Evolutionary conservation across 176 grass and related monocot genomes (phyloP).

Genomic region (Cenchrus fungigraminus): DNA sequence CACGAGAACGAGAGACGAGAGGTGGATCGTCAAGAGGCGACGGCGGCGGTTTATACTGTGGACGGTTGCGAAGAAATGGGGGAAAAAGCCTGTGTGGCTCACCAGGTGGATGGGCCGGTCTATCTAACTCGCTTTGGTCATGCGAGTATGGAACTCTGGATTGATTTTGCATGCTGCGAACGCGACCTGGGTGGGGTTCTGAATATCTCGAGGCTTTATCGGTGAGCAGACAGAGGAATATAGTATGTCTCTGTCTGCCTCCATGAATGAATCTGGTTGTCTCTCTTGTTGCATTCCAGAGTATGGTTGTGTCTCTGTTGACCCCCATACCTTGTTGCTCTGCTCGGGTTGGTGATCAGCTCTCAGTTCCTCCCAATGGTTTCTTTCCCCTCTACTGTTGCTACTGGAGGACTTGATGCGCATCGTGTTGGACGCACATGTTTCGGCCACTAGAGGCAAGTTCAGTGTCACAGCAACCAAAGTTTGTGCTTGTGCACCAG

Average conservation of each 20-base stretch:
- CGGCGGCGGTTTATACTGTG: constrained; percentile 41
- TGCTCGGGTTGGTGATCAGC: constrained; percentile 35
- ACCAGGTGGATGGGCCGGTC: constrained; percentile 49
- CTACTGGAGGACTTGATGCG: neutral
- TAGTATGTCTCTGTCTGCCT: neutral
- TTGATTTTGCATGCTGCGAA: neutral
- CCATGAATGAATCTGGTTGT: neutral
- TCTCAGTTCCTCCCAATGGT: neutral
- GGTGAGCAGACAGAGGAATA: constrained; percentile 46
- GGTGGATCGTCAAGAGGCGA: neutral
- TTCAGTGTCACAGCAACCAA: neutral
- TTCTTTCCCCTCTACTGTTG: neutral
- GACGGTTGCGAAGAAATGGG: constrained; percentile 37
- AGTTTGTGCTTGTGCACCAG: too few species aligned
- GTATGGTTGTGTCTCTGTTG: neutral
- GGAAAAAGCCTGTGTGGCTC: neutral
- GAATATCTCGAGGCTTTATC: neutral
- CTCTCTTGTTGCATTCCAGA: neutral
- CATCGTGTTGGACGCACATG: neutral
- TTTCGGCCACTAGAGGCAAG: neutral
- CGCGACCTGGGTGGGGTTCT: neutral
- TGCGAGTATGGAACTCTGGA: neutral
- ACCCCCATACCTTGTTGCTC: neutral
- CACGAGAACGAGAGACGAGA: neutral
- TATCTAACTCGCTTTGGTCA: constrained; percentile 37